Evolutionary conservation across 75 land plant species (phyloP).

Genomic region (Cryptomeria japonica): DNA sequence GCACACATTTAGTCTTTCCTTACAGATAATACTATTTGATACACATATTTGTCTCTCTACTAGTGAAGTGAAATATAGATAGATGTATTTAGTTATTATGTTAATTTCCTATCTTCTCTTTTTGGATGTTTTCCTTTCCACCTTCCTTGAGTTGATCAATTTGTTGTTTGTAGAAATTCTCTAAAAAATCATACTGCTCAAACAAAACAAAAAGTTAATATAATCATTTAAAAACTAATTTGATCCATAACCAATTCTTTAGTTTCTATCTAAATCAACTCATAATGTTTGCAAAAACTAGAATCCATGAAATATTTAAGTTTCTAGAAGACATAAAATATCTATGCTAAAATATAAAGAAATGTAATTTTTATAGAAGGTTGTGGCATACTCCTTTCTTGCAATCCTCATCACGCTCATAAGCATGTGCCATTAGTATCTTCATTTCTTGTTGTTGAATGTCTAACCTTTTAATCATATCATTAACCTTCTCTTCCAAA

Average conservation of each 20-base stretch:
- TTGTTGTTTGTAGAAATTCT: neutral
- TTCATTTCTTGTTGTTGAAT: constrained; percentile 29
- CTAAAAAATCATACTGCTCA: neutral
- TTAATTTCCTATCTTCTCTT: neutral
- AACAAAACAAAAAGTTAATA: neutral
- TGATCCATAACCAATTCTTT: no score
- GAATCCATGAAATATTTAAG: neutral
- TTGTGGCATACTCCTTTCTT: constrained; percentile 16
- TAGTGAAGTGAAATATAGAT: no score
- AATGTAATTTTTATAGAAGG: neutral
- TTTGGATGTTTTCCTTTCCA: neutral
- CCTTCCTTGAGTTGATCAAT: neutral
- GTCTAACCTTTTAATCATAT: neutral
- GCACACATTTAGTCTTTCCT: no score
- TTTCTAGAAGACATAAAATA: neutral
- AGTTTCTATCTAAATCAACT: no score
- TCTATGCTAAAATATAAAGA: neutral
- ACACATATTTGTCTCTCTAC: no score
- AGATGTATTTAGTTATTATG: neutral
- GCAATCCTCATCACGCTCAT: constrained; percentile 9
- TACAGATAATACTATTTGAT: no score
- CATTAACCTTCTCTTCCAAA: constrained; percentile 14
- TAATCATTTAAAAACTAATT: neutral
- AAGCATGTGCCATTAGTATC: constrained; percentile 7
- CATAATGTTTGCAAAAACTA: no score